Evolutionary conservation across 192 early-diverging fungal genomes (phyloP), one percentile per base, ranked within the genome.

Genomic region (Coemansia sp.): DNA sequence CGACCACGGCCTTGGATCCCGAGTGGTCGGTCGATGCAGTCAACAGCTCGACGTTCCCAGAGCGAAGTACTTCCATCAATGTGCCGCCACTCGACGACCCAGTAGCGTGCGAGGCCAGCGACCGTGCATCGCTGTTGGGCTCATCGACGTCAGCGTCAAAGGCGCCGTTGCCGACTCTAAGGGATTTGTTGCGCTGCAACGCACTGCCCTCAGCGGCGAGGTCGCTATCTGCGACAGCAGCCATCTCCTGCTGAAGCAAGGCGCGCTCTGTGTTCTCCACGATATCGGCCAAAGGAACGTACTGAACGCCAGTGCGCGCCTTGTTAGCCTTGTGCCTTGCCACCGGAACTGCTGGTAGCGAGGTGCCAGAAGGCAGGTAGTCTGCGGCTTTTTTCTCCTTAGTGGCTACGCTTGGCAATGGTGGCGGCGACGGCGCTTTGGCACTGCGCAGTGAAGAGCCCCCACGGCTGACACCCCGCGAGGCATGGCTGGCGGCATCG

Each of bases 21-120:
- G 77, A 79, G 55, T 70, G 61, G 40, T 79, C 77, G 1, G 77
- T 65, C 13, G 77, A 79, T 18, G 77, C 77, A 13, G 77, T 74
- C 50, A 67, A 34, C 40, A 79, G 68, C 48, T 74, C 71, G 4
- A 79, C 77, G 2, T 68, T 71, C 13, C 72, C 77, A 2, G 46
- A n/a, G 13, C 77, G 71, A 62, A 79, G 66, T 8, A 60, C 21
- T 0, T 71, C 67, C 77, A 79, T 70, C 26, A 79, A 45, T 28
- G 77, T 71, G 13, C 69, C 77, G 11, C 64, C 65, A 53, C 77
- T 74, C 13, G 77, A 79, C 10, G 71, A 70, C 23, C 43, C 68
- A 9, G 71, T 74, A 11, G 39, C 65, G 40, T 63, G 67, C 43
- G 72, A 74, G 8, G 38, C 36, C 7, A 68, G 33, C 14, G 77